These are phyloP conservation scores for Monilinia laxa DNA, from an alignment of 2,329 filamentous ascomycete genomes.

Conservation along the genomic window DNA sequence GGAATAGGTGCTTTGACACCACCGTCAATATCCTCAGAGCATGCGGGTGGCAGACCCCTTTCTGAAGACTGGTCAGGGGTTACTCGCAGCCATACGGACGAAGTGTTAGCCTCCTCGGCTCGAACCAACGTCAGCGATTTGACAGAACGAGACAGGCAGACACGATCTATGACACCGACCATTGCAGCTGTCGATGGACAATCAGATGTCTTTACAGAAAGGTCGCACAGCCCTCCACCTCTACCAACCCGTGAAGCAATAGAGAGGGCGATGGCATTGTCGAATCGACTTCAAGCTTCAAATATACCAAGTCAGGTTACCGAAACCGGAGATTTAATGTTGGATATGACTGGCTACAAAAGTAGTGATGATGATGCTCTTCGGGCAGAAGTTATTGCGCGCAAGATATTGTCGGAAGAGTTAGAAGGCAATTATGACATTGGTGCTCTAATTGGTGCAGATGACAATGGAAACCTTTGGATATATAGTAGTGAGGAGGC, in stretches of 20 bases:
- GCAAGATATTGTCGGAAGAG: slow-evolving; percentile 89
- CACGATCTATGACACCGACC: slow-evolving; percentile 44
- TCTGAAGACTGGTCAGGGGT: slow-evolving; percentile 53
- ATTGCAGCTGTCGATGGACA: slow-evolving; percentile 33
- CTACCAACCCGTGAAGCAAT: slow-evolving; percentile 72
- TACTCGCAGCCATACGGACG: slow-evolving; percentile 54
- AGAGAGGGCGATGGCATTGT: slow-evolving; percentile 78
- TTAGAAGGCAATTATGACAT: slow-evolving; percentile 95
- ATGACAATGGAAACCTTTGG: slow-evolving; percentile 97
- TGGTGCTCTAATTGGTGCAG: slow-evolving; percentile 88
- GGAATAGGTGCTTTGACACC: slow-evolving; percentile 47
- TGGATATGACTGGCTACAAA: slow-evolving; percentile 98
- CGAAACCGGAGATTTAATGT: slow-evolving; percentile 89
- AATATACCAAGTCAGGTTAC: slow-evolving; percentile 95
- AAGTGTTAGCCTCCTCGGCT: slow-evolving; percentile 51
- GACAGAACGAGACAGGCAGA: slow-evolving; percentile 42
- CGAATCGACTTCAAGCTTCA: slow-evolving; percentile 80
- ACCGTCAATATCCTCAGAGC: slow-evolving; percentile 53
- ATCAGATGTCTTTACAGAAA: slow-evolving; percentile 45
- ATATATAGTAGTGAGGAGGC: slow-evolving; percentile 98
- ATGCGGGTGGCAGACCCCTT: slow-evolving; percentile 47
- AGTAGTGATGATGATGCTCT: slow-evolving; percentile 89
- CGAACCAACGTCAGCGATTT: slow-evolving; percentile 41
- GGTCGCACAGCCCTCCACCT: slow-evolving; percentile 76
- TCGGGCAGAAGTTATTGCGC: slow-evolving; percentile 86